Evolutionary conservation across 108 stramenopile species (phyloP).

Genomic region (Nannochloropsis oceanica): DNA sequence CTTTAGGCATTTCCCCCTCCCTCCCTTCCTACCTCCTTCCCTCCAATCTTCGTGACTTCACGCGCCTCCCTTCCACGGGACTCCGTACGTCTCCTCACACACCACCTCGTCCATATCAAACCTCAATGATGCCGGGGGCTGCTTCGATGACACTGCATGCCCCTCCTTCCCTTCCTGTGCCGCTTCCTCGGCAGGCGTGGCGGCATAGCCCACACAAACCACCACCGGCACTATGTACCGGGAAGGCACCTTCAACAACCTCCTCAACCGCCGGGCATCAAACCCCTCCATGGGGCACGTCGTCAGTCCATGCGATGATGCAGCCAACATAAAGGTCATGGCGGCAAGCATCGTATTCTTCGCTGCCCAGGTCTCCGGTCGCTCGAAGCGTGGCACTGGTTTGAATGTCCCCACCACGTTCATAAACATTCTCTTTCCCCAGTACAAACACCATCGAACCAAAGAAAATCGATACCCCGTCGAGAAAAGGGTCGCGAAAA

Average conservation of each 20-base stretch:
- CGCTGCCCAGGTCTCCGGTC: constrained; percentile 62
- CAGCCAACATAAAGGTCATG: constrained; percentile 65
- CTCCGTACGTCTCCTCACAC: background rate
- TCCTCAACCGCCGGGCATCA: constrained; percentile 20
- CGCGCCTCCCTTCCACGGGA: background rate
- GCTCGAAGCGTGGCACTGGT: constrained; percentile 50
- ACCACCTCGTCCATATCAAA: background rate
- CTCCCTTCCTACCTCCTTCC: background rate
- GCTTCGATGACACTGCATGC: background rate
- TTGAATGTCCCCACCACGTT: constrained; percentile 14
- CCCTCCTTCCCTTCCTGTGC: background rate
- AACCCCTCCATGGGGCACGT: constrained; percentile 84
- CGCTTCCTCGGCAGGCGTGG: background rate
- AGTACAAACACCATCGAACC: constrained; percentile 42
- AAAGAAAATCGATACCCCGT: constrained; percentile 35
- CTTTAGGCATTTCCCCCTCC: background rate
- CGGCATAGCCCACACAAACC: constrained; percentile 25
- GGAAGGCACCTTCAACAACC: constrained; percentile 8
- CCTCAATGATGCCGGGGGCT: background rate
- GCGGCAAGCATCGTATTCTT: constrained; percentile 81
- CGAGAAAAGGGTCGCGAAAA: constrained; percentile 17
- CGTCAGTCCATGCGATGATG: constrained; percentile 54
- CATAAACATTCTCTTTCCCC: constrained; percentile 23
- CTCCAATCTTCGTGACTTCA: background rate
- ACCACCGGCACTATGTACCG: constrained; percentile 30